A percentile compares a stretch with the other conserved stretches of the same genome.
Evolutionary conservation across 176 grass and related monocot species (phyloP).

Genomic region (Oryza coarctata): DNA sequence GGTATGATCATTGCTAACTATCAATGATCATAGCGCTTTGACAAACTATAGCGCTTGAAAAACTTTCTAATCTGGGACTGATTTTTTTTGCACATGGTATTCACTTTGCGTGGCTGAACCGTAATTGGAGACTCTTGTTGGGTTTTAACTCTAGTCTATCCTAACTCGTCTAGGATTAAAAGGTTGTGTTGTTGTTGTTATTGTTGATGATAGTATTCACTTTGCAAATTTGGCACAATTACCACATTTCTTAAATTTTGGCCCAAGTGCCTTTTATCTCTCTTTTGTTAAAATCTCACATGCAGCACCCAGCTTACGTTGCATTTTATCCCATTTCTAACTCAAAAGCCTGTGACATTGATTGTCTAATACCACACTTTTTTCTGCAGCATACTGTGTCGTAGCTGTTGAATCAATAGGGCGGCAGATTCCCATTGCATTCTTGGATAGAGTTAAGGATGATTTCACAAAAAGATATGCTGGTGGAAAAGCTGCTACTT

Average conservation of each 20-base stretch:
- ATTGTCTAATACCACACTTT: background rate
- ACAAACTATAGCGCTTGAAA: background rate
- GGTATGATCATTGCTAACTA: background rate
- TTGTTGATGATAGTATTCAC: too few species aligned
- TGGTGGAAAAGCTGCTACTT: constrained; percentile 84
- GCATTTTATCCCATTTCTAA: background rate
- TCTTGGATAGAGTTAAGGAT: constrained; percentile 84
- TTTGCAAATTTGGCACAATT: background rate
- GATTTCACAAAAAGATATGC: constrained; percentile 82
- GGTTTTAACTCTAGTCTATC: too few species aligned
- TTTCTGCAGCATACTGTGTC: constrained; percentile 78
- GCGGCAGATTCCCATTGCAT: constrained; percentile 84
- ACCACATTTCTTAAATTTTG: background rate
- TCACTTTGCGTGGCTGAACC: too few species aligned
- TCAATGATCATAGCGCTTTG: background rate
- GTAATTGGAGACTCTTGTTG: too few species aligned
- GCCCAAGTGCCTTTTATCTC: background rate
- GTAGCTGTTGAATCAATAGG: constrained; percentile 89
- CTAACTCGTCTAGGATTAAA: too few species aligned
- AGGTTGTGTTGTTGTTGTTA: too few species aligned
- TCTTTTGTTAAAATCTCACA: background rate
- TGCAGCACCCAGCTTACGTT: background rate
- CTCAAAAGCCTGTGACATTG: background rate
- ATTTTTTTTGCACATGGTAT: background rate
- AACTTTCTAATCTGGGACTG: background rate